Evolutionary conservation across 495 filamentous ascomycete species (phyloP), one percentile per base, ranked within the genome.

Genomic region (Aspergillus conjunctus): DNA sequence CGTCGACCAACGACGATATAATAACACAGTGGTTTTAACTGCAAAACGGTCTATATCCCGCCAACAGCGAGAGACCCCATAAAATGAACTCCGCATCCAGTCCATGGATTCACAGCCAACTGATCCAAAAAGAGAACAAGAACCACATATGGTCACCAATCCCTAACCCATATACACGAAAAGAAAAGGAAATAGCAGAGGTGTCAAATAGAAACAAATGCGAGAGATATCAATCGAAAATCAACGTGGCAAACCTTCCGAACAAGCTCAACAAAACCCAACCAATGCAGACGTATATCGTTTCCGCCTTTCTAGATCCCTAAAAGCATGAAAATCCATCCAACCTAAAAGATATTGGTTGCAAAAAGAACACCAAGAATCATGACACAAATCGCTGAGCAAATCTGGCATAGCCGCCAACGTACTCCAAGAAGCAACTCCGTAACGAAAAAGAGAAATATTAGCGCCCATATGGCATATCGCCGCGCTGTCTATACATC

Each of bases 201-300:
- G 63, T 57, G 53, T 66, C 66, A 68, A n/a, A 55, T 56, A 11
- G 12, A n/a, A 41, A 41, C 15, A 41, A 41, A 41, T 41, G 37
- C 9, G 37, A 41, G 44, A 48, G n/a, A 48, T 43, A 17, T 43
- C 39, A 43, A 43, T 48, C 1, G 18, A 21, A 64, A 70, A 68
- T 59, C 62, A 65, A 56, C 62, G 64, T 54, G 52, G 51, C 59
- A 70, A 70, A 59, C 53, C 66, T 62, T 57, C 74, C 71, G 66
- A 74, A 68, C 68, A 73, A 69, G 37, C 70, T 71, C 74, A 74
- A 76, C 72, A 75, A 66, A 73, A 66, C 76, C 75, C 76, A 78
- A 72, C 68, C 70, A 72, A 79, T 80, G 78, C 78, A 80, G 75
- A 80, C 76, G 76, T 80, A 73, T 78, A 78, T 80, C 78, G 76